These are phyloP conservation scores for Malassezia restricta DNA, from an alignment of 1,284 basidiomycete genomes.

Conservation along the genomic window DNA sequence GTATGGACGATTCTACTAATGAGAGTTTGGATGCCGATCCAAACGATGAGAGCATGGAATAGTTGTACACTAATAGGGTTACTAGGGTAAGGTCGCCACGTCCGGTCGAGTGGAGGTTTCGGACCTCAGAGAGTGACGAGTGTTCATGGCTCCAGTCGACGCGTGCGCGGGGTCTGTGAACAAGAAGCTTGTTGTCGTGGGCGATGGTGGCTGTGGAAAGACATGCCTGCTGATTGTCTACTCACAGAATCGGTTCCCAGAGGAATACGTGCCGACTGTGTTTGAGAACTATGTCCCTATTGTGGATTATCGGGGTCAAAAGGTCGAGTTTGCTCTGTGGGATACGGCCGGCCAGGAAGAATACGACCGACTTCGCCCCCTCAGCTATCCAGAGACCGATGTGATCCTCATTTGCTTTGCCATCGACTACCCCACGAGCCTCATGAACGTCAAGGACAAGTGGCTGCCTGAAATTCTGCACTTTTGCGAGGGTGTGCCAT, in stretches of 20 bases:
- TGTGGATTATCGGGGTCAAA: constrained; percentile 73
- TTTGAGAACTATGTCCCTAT: constrained; percentile 89
- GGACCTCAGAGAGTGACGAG: no score
- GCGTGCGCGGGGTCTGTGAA: constrained; percentile 8
- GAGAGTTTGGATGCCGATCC: no score
- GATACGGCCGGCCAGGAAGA: constrained; percentile 98
- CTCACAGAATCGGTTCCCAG: constrained; percentile 92
- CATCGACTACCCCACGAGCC: constrained; percentile 85
- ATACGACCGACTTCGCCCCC: constrained; percentile 81
- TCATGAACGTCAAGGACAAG: constrained; percentile 78
- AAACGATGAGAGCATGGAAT: no score
- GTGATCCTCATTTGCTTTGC: constrained; percentile 96
- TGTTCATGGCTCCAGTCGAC: no score
- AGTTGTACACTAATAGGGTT: no score
- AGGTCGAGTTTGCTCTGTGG: constrained; percentile 88
- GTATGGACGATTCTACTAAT: no score
- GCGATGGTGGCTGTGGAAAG: constrained; percentile 64
- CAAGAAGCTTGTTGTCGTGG: constrained; percentile 55
- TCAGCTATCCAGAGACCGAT: constrained; percentile 91
- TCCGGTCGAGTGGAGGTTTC: no score
- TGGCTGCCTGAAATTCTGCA: constrained; percentile 97
- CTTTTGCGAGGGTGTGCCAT: constrained; percentile 84
- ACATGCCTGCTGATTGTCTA: constrained; percentile 64
- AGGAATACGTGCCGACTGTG: constrained; percentile 94
- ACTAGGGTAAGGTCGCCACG: no score